phyloP scores from a whole-genome alignment of 257 asterid species.

The Nyctanthes arbortristis region DNA sequence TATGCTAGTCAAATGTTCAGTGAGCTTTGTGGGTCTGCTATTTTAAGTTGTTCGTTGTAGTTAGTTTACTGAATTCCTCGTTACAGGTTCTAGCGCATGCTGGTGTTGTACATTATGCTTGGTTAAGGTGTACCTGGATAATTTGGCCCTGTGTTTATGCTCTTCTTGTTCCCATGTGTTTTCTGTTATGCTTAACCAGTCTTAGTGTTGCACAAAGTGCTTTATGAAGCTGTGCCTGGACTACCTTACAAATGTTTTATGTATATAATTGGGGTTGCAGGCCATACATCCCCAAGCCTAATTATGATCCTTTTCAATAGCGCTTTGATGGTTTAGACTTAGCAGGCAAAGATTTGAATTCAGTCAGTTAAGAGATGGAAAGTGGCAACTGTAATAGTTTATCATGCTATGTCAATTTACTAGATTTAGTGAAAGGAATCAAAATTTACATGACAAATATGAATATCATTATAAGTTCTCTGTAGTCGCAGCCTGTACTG shows the following conservation, averaged over 20 bases:
- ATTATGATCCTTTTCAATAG: background rate
- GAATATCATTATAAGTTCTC: background rate
- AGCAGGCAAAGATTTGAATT: background rate
- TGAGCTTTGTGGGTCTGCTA: constrained; percentile 11
- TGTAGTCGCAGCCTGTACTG: too few species aligned
- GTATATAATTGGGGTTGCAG: background rate
- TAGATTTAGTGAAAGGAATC: background rate
- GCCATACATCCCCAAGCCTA: background rate
- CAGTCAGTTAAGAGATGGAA: background rate
- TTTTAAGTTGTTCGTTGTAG: background rate
- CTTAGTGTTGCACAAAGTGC: constrained; percentile 22
- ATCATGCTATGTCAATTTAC: background rate
- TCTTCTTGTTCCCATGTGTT: background rate
- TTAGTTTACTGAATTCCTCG: background rate
- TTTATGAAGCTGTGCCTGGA: constrained; percentile 10
- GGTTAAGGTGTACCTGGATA: background rate
- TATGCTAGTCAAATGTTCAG: too few species aligned
- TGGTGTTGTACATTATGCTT: background rate
- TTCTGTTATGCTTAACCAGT: background rate
- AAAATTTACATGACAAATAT: background rate
- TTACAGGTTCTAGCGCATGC: background rate
- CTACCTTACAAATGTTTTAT: background rate
- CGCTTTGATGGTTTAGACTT: background rate
- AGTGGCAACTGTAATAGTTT: too few species aligned
- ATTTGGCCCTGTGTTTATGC: background rate